Conservation (phyloP, 1,284 basidiomycete genomes). For the Meira miltonrushii region DNA sequence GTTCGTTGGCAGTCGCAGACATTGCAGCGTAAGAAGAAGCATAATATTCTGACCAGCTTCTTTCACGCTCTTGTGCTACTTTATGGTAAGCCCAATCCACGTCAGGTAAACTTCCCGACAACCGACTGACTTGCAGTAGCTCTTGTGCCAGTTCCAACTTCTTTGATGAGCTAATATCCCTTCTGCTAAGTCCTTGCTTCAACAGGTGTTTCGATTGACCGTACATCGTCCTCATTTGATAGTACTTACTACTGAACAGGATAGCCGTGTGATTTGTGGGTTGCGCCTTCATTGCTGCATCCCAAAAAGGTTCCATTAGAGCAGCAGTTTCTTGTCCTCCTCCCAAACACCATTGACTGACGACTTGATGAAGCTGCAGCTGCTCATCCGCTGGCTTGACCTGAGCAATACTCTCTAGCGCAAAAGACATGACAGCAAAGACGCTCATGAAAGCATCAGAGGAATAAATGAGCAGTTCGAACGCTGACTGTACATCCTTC, state of each 20-base stretch:
- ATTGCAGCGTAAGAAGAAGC: slow-evolving; percentile 10
- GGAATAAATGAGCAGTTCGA: slow-evolving; percentile 21
- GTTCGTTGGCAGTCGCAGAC: slow-evolving; percentile 12
- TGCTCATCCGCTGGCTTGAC: slow-evolving; percentile 23
- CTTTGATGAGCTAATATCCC: slow-evolving; percentile 12
- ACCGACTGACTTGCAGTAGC: slow-evolving; percentile 80
- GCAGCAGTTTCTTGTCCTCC: slow-evolving; percentile 30
- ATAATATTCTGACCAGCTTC: slow-evolving; percentile 11
- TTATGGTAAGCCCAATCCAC: slow-evolving; percentile 61
- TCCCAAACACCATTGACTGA: slow-evolving; percentile 20
- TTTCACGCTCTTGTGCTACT: not conserved
- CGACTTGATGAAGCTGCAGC: slow-evolving; percentile 40
- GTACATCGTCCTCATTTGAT: slow-evolving; percentile 25
- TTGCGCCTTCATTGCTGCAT: slow-evolving; percentile 28
- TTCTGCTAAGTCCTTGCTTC: slow-evolving; percentile 22
- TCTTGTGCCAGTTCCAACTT: slow-evolving; percentile 63
- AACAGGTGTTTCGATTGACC: slow-evolving; percentile 33
- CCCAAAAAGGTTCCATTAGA: slow-evolving; percentile 41
- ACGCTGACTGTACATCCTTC: slow-evolving; percentile 15
- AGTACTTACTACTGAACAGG: slow-evolving; percentile 32
- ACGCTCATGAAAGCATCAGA: slow-evolving; percentile 42
- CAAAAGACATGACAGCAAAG: slow-evolving; percentile 33
- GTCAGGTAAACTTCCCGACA: slow-evolving; percentile 68
- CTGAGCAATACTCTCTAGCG: slow-evolving; percentile 20
- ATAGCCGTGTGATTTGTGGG: slow-evolving; percentile 27